phyloP scores from a whole-genome alignment of 2,329 filamentous ascomycete genomes.

The Calonectria henricotiae region DNA sequence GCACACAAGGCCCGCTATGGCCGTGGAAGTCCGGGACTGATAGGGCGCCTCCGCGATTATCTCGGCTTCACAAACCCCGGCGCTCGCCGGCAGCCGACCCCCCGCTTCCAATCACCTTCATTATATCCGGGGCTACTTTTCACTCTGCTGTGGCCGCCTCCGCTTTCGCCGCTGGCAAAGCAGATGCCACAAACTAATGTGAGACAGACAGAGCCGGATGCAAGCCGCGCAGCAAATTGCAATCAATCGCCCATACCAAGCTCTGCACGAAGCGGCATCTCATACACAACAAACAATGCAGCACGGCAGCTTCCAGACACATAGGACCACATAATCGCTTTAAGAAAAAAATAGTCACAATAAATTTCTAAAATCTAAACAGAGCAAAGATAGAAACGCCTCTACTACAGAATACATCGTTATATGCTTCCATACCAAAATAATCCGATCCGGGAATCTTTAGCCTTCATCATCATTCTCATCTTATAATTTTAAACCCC shows the following conservation, averaged over 20 bases:
- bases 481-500: slow-evolving; percentile 45
- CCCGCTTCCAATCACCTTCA: slow-evolving; percentile 12
- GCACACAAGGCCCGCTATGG: not conserved
- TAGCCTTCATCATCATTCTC: slow-evolving; percentile 48
- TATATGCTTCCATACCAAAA: slow-evolving; percentile 49
- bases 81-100: slow-evolving; percentile 51
- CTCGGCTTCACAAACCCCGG: slow-evolving; percentile 43
- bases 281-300: not conserved
- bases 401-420: slow-evolving; percentile 51
- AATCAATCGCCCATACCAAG: not conserved
- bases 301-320: not conserved
- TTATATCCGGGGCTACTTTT: not conserved
- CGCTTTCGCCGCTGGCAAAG: slow-evolving; percentile 26
- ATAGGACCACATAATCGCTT: not conserved
- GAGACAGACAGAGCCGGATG: not conserved
- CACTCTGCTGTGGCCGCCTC: slow-evolving; percentile 3
- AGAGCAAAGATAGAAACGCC: slow-evolving; percentile 48
- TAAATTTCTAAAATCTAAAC: slow-evolving; percentile 46
- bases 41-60: slow-evolving; percentile 48
- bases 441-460: slow-evolving; percentile 46
- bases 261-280: not conserved
- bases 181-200: not conserved
- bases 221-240: not conserved
- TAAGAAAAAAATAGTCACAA: slow-evolving; percentile 42
- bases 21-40: slow-evolving; percentile 33